These are phyloP conservation scores for Chionographis japonica DNA, from an alignment of 106 monocot species.

Conservation along the genomic window DNA sequence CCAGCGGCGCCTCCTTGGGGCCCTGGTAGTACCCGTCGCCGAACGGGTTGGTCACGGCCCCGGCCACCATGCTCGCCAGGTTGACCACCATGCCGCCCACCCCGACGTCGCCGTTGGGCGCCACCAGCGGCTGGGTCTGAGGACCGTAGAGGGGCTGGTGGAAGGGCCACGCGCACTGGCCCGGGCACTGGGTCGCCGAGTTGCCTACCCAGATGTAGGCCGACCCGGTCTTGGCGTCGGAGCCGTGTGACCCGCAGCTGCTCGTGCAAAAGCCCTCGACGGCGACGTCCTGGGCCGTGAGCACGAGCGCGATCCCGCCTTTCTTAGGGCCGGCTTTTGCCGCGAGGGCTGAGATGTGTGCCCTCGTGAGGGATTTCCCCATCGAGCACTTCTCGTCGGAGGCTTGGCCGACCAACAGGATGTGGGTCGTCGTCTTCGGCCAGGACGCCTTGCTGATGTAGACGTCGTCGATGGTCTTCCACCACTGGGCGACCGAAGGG, in stretches of 20 bases:
- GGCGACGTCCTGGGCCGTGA: constrained; percentile 36
- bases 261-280: constrained; percentile 35
- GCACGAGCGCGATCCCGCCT: constrained; percentile 25
- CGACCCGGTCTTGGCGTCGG: not conserved
- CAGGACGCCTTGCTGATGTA: constrained; percentile 21
- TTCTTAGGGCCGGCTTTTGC: not conserved
- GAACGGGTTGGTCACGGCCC: constrained; percentile 39
- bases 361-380: constrained; percentile 20
- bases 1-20: constrained; percentile 16
- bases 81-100: constrained; percentile 43
- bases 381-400: constrained; percentile 20
- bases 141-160: constrained; percentile 15
- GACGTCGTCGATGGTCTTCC: constrained; percentile 9
- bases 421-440: not conserved
- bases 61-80: constrained; percentile 28
- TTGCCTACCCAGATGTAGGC: constrained; percentile 42
- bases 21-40: constrained; percentile 34
- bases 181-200: constrained; percentile 33
- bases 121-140: constrained; percentile 1
- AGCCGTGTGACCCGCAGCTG: constrained; percentile 31
- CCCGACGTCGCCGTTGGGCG: constrained; percentile 40
- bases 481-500: constrained; percentile 24
- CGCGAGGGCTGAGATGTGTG: constrained; percentile 19
- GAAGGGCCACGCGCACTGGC: constrained; percentile 44
- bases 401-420: constrained; percentile 21